These are phyloP conservation scores for Eruca vesicaria DNA, from an alignment of 441 rosid species.

Conservation along the genomic window DNA sequence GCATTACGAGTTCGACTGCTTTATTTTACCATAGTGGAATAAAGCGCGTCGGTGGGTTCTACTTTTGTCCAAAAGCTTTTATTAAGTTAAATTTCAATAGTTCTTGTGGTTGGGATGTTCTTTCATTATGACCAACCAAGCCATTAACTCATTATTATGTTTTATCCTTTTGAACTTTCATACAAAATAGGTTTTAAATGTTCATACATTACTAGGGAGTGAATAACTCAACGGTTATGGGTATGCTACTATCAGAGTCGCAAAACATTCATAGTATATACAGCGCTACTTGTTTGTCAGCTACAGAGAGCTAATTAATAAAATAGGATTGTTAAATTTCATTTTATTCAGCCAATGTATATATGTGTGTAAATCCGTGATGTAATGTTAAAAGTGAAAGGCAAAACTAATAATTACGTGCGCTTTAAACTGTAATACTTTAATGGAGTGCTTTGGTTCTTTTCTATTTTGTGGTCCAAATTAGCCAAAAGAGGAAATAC, in stretches of 20 bases:
- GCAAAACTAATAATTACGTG: slow-evolving; percentile 20
- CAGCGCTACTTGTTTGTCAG: neutral
- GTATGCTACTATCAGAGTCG: neutral
- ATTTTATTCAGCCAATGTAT: neutral
- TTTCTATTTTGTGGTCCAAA: slow-evolving; percentile 27
- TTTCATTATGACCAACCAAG: slow-evolving; percentile 14
- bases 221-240: neutral
- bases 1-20: neutral
- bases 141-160: slow-evolving; percentile 12
- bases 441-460: slow-evolving; percentile 31
- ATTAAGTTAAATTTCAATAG: neutral
- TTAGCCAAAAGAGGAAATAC: slow-evolving; percentile 38
- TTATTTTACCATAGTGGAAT: neutral
- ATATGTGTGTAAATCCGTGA: slow-evolving; percentile 17
- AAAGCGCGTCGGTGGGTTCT: neutral
- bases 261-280: neutral
- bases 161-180: neutral
- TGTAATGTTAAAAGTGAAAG: slow-evolving; percentile 10
- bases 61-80: neutral
- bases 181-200: neutral
- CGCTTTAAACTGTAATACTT: slow-evolving; percentile 25
- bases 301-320: neutral
- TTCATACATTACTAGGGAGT: neutral
- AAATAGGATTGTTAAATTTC: neutral
- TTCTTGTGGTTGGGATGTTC: slow-evolving; percentile 33